Percentiles rank a stretch among this genome's conserved stretches.
phyloP scores from a whole-genome alignment of 2,329 filamentous ascomycete species.

The Penicillium brasilianum region DNA sequence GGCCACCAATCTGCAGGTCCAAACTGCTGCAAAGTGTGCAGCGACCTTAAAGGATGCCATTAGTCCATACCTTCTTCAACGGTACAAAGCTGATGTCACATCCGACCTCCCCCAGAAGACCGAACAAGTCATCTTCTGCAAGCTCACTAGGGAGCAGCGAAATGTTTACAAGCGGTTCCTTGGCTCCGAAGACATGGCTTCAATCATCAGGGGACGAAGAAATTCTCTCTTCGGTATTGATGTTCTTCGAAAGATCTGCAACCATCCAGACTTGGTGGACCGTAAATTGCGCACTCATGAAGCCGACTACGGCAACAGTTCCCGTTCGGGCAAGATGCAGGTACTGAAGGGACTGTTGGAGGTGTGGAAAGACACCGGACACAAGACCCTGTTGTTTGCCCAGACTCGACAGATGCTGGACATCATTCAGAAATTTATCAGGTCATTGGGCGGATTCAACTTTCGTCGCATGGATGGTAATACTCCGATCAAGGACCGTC shows the following conservation, averaged over 20 bases:
- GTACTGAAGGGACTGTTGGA: slow-evolving; percentile 86
- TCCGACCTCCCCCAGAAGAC: slow-evolving; percentile 93
- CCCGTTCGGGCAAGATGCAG: slow-evolving; percentile 93
- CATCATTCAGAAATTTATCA: slow-evolving; percentile 83
- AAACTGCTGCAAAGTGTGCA: slow-evolving; percentile 92
- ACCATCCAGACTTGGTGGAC: slow-evolving; percentile 88
- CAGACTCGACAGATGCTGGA: slow-evolving; percentile 96
- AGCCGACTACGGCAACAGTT: slow-evolving; percentile 72
- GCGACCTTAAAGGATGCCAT: slow-evolving; percentile 93
- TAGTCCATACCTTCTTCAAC: slow-evolving; percentile 87
- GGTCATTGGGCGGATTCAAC: slow-evolving; percentile 68
- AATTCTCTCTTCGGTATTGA: slow-evolving; percentile 91
- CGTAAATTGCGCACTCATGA: slow-evolving; percentile 65
- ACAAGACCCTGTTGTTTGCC: slow-evolving; percentile 91
- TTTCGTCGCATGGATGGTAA: slow-evolving; percentile 93
- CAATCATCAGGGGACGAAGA: slow-evolving; percentile 74
- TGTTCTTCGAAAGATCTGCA: slow-evolving; percentile 92
- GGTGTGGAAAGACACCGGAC: slow-evolving; percentile 88
- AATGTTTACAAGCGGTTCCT: slow-evolving; percentile 82
- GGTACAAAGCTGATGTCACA: slow-evolving; percentile 92
- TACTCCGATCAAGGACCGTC: slow-evolving; percentile 86
- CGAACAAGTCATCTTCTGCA: slow-evolving; percentile 95
- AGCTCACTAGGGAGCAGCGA: slow-evolving; percentile 79
- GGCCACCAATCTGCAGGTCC: slow-evolving; percentile 89
- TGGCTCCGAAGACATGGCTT: slow-evolving; percentile 80